Conservation (phyloP, 306 rosid genomes). For the Vicia villosa region DNA sequence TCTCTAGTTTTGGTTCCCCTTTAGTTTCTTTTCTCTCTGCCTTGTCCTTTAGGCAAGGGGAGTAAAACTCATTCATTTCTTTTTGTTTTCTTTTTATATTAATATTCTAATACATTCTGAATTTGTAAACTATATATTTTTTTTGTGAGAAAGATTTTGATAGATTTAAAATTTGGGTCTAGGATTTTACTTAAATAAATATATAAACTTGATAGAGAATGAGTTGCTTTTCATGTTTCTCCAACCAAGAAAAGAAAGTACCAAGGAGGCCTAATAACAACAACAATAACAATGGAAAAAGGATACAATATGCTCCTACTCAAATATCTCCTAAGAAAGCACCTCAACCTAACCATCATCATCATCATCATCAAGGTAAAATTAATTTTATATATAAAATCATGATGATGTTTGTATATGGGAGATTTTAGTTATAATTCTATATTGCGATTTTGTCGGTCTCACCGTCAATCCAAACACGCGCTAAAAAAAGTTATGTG, state of each 20-base stretch:
- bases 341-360: conserved; percentile 36
- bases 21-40: conserved; percentile 4
- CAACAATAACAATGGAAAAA: conserved; percentile 21
- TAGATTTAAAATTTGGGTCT: neutral
- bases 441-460: too few relatives aligned
- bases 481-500: neutral
- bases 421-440: neutral
- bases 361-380: conserved; percentile 48
- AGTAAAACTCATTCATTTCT: conserved; percentile 12
- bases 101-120: neutral
- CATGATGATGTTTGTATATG: neutral
- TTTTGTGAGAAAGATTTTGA: conserved; percentile 18
- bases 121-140: neutral
- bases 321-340: conserved; percentile 40
- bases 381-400: neutral
- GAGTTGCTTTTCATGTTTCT: conserved; percentile 89
- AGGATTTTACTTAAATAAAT: conserved; percentile 15
- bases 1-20: conserved; percentile 19
- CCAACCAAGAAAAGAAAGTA: conserved; percentile 56
- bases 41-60: neutral
- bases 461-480: too few relatives aligned
- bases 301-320: conserved; percentile 22
- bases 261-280: conserved; percentile 37
- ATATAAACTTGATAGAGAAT: conserved; percentile 38
- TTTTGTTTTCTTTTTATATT: too few relatives aligned